A percentile compares a stretch with the other conserved stretches of the same genome.
Evolutionary conservation across 768 basidiomycete species (phyloP).

Genomic region (Lentinula boryana): DNA sequence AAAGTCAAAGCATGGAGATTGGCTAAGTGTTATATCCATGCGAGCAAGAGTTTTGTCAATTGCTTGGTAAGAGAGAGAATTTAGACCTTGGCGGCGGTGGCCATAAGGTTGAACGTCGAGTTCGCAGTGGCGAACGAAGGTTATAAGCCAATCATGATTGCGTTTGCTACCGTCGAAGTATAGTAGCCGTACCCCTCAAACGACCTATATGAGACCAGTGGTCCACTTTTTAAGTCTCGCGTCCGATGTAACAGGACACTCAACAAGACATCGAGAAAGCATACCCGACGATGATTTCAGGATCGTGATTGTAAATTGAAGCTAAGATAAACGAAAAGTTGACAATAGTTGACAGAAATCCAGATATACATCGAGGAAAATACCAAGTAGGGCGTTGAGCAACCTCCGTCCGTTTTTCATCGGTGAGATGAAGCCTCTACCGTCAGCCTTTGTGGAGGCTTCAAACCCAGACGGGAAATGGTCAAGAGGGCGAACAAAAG

Average conservation of each 20-base stretch:
- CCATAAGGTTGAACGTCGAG: slow-evolving; percentile 98
- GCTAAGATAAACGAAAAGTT: slow-evolving; percentile 29
- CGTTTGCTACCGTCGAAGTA: slow-evolving; percentile 84
- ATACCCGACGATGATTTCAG: slow-evolving; percentile 92
- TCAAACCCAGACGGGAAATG: slow-evolving; percentile 85
- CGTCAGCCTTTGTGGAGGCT: slow-evolving; percentile 51
- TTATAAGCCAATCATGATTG: slow-evolving; percentile 71
- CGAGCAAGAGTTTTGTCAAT: slow-evolving; percentile 77
- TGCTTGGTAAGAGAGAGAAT: slow-evolving; percentile 89
- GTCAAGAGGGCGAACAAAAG: slow-evolving; percentile 86
- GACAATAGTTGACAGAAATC: neutral
- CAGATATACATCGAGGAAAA: slow-evolving; percentile 9
- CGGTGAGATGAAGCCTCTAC: slow-evolving; percentile 65
- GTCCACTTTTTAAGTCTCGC: slow-evolving; percentile 80
- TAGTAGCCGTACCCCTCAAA: slow-evolving; percentile 84
- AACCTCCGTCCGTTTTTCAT: slow-evolving; percentile 82
- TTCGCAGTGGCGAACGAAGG: slow-evolving; percentile 90
- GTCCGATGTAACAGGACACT: slow-evolving; percentile 90
- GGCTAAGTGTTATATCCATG: no score
- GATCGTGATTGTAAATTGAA: slow-evolving; percentile 79
- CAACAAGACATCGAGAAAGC: slow-evolving; percentile 83
- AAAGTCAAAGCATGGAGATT: no score
- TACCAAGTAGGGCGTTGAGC: slow-evolving; percentile 75
- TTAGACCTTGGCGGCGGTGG: slow-evolving; percentile 90
- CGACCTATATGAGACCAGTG: slow-evolving; percentile 94